A percentile compares a stretch with the other conserved stretches of the same genome.
phyloP scores from a whole-genome alignment of 2,329 filamentous ascomycete genomes.

The Talaromyces sp. region DNA sequence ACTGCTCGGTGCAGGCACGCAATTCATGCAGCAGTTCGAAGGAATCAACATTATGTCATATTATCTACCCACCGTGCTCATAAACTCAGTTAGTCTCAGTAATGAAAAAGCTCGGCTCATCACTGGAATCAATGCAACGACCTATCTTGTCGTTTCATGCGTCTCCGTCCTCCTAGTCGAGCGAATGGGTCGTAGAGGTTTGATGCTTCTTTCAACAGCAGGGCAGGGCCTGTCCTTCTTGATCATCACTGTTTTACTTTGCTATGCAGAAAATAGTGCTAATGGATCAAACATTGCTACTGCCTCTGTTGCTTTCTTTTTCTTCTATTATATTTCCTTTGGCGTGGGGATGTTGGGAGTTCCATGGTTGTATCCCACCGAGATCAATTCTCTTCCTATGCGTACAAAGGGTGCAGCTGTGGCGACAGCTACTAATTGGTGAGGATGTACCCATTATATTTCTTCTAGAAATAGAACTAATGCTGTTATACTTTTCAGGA shows the following conservation, averaged over 20 bases:
- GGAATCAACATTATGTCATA: slow-evolving; percentile 17
- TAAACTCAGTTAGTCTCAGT: slow-evolving; percentile 49
- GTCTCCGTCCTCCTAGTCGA: slow-evolving; percentile 47
- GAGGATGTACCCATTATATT: background rate
- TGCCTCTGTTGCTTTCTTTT: slow-evolving; percentile 47
- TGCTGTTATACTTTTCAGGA: background rate
- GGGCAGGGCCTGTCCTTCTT: slow-evolving; percentile 50
- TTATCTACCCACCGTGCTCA: slow-evolving; percentile 52
- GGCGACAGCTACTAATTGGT: slow-evolving; percentile 18
- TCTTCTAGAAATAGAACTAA: background rate
- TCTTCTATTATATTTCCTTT: slow-evolving; percentile 50
- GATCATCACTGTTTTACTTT: slow-evolving; percentile 47
- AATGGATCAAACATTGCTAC: slow-evolving; percentile 13
- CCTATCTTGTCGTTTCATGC: slow-evolving; percentile 43
- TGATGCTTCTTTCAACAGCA: slow-evolving; percentile 50
- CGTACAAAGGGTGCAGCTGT: slow-evolving; percentile 15
- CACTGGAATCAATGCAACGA: slow-evolving; percentile 50
- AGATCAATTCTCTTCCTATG: slow-evolving; percentile 19
- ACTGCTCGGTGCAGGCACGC: slow-evolving; percentile 36
- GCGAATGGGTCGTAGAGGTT: slow-evolving; percentile 50
- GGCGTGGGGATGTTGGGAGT: slow-evolving; percentile 40
- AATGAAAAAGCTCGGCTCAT: slow-evolving; percentile 50
- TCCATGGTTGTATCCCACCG: slow-evolving; percentile 26
- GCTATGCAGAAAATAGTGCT: slow-evolving; percentile 25
- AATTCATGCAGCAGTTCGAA: slow-evolving; percentile 21